Percentiles rank a stretch among this genome's conserved stretches.
These are phyloP conservation scores for Lactarius hengduanensis DNA, from an alignment of 768 basidiomycete genomes.

Conservation along the genomic window DNA sequence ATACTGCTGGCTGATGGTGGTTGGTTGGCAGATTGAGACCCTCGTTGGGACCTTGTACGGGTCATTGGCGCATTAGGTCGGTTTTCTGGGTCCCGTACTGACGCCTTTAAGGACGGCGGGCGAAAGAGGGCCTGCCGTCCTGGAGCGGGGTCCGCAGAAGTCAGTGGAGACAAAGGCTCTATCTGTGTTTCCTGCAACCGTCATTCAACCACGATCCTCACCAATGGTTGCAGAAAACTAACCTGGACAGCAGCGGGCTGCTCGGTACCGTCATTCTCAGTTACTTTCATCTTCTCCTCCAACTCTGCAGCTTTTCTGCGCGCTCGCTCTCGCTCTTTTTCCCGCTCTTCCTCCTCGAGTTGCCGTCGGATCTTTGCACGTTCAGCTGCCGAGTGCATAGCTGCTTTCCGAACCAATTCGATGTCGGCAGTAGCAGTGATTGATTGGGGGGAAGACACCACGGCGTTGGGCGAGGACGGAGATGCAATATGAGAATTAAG, in stretches of 20 bases:
- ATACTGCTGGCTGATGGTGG: conserved; percentile 31
- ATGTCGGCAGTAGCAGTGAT: conserved; percentile 37
- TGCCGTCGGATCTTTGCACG: conserved; percentile 77
- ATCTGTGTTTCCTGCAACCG: conserved; percentile 12
- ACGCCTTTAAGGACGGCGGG: conserved; percentile 33
- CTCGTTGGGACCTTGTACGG: conserved; percentile 27
- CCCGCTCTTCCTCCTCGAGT: conserved; percentile 80
- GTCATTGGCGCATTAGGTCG: conserved; percentile 15
- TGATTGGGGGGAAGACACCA: conserved; percentile 27
- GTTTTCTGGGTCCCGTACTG: conserved; percentile 29
- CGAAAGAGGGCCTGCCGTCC: conserved; percentile 26
- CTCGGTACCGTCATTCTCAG: neutral
- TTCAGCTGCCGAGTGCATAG: conserved; percentile 85
- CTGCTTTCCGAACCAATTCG: conserved; percentile 66
- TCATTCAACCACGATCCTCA: neutral
- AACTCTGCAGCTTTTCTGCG: conserved; percentile 74
- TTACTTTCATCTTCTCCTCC: conserved; percentile 60
- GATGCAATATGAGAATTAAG: conserved; percentile 16
- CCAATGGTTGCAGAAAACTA: neutral
- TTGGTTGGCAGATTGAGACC: conserved; percentile 16
- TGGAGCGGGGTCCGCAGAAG: neutral
- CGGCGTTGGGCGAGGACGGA: conserved; percentile 25
- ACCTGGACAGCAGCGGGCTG: conserved; percentile 10
- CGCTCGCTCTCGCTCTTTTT: conserved; percentile 78
- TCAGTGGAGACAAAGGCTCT: conserved; percentile 7